These are phyloP conservation scores for Penicillium macrosclerotiorum DNA, from an alignment of 495 filamentous ascomycete genomes.

Conservation along the genomic window DNA sequence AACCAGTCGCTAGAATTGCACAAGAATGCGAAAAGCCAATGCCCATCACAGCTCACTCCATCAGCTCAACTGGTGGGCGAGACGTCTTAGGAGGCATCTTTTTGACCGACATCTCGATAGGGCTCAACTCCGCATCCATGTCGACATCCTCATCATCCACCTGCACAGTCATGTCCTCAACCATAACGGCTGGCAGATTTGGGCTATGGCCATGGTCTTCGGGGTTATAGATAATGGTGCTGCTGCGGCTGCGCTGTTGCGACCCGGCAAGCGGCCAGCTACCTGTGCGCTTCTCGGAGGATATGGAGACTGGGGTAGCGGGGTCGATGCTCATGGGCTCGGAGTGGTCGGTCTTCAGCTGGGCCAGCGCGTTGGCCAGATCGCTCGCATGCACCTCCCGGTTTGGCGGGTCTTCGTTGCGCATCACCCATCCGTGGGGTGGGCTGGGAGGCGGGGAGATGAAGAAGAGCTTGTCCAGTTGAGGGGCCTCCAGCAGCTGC, in stretches of 20 bases:
- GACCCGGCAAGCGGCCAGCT: constrained; percentile 36
- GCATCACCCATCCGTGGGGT: constrained; percentile 90
- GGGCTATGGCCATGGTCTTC: constrained; percentile 72
- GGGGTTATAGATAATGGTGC: constrained; percentile 74
- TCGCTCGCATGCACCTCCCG: constrained; percentile 91
- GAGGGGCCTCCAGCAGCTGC: constrained; percentile 74
- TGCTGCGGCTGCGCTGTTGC: constrained; percentile 55
- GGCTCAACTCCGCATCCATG: constrained; percentile 39
- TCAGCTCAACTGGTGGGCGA: constrained; percentile 87
- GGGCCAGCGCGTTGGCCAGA: constrained; percentile 74
- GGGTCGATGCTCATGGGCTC: constrained; percentile 26
- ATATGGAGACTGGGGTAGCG: constrained; percentile 35
- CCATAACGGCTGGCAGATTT: constrained; percentile 80
- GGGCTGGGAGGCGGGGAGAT: constrained; percentile 91
- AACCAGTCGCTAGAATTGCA: constrained; percentile 18
- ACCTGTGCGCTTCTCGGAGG: constrained; percentile 37
- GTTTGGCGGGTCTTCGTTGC: constrained; percentile 87
- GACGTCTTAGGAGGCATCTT: constrained; percentile 72
- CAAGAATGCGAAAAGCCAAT: constrained; percentile 6
- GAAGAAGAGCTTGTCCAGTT: constrained; percentile 90
- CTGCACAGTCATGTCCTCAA: constrained; percentile 79
- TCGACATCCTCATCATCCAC: constrained; percentile 40
- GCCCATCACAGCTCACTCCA: constrained; percentile 48
- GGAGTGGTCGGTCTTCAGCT: constrained; percentile 50
- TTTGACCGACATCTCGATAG: constrained; percentile 43